Conservation (phyloP, 495 filamentous ascomycete genomes). For the Aspergillus haitiensis region DNA sequence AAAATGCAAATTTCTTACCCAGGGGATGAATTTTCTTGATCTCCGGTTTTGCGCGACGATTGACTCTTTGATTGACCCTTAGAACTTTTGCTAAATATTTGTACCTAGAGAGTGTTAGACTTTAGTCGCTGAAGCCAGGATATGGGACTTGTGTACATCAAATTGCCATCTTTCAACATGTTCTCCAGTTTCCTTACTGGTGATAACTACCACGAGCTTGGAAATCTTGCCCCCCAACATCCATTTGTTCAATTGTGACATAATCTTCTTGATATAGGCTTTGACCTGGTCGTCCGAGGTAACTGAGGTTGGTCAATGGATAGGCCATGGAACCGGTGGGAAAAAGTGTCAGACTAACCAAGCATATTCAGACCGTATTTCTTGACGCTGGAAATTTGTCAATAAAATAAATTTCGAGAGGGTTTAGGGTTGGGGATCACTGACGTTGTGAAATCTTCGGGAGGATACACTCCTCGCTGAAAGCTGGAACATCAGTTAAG, state of each 20-base stretch:
- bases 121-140: background rate
- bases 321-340: background rate
- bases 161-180: slow-evolving; percentile 98
- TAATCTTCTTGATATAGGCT: slow-evolving; percentile 98
- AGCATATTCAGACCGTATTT: slow-evolving; percentile 99
- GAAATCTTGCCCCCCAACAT: slow-evolving; percentile 94
- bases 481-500: slow-evolving; percentile 53
- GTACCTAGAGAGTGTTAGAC: slow-evolving; percentile 48
- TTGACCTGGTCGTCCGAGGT: slow-evolving; percentile 97
- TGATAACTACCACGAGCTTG: slow-evolving; percentile 94
- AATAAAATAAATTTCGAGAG: background rate
- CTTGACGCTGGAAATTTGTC: slow-evolving; percentile 63
- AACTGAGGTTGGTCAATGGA: slow-evolving; percentile 48
- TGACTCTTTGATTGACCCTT: slow-evolving; percentile 55
- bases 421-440: slow-evolving; percentile 28
- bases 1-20: slow-evolving; percentile 42
- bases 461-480: slow-evolving; percentile 95
- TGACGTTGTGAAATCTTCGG: slow-evolving; percentile 93
- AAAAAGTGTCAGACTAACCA: slow-evolving; percentile 43
- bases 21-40: slow-evolving; percentile 63
- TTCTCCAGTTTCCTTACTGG: slow-evolving; percentile 93
- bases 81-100: slow-evolving; percentile 65
- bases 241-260: slow-evolving; percentile 94
- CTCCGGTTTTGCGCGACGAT: slow-evolving; percentile 48
- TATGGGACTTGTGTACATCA: slow-evolving; percentile 58